Percentiles rank a stretch among this genome's conserved stretches.
Evolutionary conservation across 164 flowering plant species (phyloP).

Genomic region (Tetrastigma voinierianum): DNA sequence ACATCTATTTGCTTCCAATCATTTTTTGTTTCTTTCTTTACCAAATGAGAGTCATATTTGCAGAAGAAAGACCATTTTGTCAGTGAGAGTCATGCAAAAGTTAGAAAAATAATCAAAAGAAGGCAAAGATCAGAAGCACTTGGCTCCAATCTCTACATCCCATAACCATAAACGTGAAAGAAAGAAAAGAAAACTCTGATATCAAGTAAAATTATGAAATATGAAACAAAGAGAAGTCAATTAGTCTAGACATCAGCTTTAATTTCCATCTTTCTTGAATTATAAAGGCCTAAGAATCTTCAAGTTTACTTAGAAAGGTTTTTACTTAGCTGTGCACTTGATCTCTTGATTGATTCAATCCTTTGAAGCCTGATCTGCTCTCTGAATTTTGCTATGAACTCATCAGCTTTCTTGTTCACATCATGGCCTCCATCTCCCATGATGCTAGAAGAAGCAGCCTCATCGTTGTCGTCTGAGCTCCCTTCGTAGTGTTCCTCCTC

Average conservation of each 20-base stretch:
- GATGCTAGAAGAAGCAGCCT: constrained; percentile 10
- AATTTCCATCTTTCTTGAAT: neutral
- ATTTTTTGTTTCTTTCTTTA: too few relatives aligned
- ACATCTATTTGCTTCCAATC: too few relatives aligned
- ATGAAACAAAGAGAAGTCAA: neutral
- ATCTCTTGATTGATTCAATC: constrained; percentile 59
- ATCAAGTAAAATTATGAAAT: neutral
- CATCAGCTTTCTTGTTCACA: constrained; percentile 90
- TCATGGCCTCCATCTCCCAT: constrained; percentile 38
- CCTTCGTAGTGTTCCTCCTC: constrained; percentile 16
- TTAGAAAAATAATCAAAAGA: too few relatives aligned
- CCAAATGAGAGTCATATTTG: too few relatives aligned
- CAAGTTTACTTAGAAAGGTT: constrained; percentile 25
- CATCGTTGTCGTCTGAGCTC: constrained; percentile 24
- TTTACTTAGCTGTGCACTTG: constrained; percentile 34
- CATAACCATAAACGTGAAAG: neutral
- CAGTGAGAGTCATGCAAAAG: too few relatives aligned
- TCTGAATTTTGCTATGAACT: constrained; percentile 91
- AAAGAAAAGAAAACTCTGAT: neutral
- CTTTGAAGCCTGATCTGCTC: constrained; percentile 95
- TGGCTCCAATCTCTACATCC: neutral
- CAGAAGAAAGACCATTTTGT: too few relatives aligned
- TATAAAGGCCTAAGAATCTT: neutral
- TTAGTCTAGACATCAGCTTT: neutral
- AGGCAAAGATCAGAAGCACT: too few relatives aligned